Percentiles rank a stretch among this genome's conserved stretches.
Evolutionary conservation across 345 rosid genomes (phyloP).

Genomic region (Nasturtium officinale): DNA sequence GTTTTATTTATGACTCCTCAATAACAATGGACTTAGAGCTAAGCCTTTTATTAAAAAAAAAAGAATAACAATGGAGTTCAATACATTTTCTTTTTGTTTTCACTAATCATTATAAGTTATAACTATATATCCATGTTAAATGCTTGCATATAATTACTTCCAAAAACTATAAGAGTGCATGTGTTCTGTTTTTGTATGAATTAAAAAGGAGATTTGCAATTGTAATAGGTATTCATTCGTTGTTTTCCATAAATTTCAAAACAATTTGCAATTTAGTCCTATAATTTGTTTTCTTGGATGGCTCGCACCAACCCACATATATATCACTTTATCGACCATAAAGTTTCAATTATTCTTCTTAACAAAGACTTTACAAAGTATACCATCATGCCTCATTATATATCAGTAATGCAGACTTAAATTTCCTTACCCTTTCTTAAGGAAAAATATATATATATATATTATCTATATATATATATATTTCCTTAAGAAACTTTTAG

Average conservation of each 20-base stretch:
- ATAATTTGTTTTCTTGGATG: slow-evolving; percentile 5
- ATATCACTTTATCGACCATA: slow-evolving; percentile 33
- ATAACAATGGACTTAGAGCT: not conserved
- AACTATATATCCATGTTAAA: not conserved
- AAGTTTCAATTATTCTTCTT: slow-evolving; percentile 22
- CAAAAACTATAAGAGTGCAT: not conserved
- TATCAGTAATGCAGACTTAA: not conserved
- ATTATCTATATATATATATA: too few species aligned
- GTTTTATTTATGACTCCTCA: not conserved
- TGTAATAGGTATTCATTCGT: not conserved
- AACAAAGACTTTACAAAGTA: not conserved
- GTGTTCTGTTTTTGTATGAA: not conserved
- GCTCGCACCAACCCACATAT: slow-evolving; percentile 38
- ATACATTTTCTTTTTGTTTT: not conserved
- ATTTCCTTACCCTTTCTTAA: not conserved
- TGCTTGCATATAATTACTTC: not conserved
- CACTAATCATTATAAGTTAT: not conserved
- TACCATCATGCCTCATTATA: not conserved
- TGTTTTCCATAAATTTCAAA: not conserved
- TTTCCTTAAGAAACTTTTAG: not conserved
- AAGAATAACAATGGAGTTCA: not conserved
- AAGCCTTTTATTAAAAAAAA: too few species aligned
- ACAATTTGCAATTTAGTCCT: not conserved
- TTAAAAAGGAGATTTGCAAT: not conserved
- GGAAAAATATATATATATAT: not conserved